Conservation (phyloP, 768 basidiomycete genomes). For the Ramaria sp. region DNA sequence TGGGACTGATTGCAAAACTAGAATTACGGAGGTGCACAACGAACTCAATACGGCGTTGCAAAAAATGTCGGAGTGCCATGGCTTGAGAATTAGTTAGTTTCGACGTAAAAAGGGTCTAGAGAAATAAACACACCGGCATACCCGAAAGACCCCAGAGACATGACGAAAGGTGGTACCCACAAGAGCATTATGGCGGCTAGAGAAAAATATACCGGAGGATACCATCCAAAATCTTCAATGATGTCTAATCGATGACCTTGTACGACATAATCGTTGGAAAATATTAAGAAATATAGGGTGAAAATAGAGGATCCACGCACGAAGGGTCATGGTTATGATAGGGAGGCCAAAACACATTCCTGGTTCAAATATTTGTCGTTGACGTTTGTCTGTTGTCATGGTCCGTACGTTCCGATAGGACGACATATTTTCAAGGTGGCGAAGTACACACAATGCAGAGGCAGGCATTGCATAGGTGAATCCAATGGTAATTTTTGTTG, state of each 20-base stretch:
- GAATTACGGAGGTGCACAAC: constrained; percentile 13
- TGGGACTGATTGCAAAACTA: constrained; percentile 25
- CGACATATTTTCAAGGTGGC: constrained; percentile 43
- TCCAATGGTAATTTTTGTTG: constrained; percentile 43
- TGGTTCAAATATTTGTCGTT: constrained; percentile 33
- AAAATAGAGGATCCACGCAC: constrained; percentile 27
- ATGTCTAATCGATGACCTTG: constrained; percentile 36
- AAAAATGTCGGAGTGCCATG: constrained; percentile 10
- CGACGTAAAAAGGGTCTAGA: constrained; percentile 4
- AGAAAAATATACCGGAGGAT: constrained; percentile 23
- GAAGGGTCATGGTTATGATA: constrained; percentile 43
- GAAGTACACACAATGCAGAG: constrained; percentile 44
- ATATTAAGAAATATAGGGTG: not conserved
- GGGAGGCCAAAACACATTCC: constrained; percentile 45
- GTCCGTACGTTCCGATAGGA: constrained; percentile 31
- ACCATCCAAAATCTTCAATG: constrained; percentile 30
- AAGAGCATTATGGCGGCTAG: constrained; percentile 29
- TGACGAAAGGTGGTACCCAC: constrained; percentile 34
- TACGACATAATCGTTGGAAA: constrained; percentile 24
- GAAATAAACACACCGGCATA: constrained; percentile 31
- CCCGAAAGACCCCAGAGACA: constrained; percentile 30
- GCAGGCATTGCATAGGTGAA: constrained; percentile 45
- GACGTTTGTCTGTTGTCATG: constrained; percentile 29
- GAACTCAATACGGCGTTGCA: constrained; percentile 9
- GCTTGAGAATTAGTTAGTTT: constrained; percentile 10